These are phyloP conservation scores for Naganishia onofrii DNA, from an alignment of 768 basidiomycete species.

Conservation along the genomic window DNA sequence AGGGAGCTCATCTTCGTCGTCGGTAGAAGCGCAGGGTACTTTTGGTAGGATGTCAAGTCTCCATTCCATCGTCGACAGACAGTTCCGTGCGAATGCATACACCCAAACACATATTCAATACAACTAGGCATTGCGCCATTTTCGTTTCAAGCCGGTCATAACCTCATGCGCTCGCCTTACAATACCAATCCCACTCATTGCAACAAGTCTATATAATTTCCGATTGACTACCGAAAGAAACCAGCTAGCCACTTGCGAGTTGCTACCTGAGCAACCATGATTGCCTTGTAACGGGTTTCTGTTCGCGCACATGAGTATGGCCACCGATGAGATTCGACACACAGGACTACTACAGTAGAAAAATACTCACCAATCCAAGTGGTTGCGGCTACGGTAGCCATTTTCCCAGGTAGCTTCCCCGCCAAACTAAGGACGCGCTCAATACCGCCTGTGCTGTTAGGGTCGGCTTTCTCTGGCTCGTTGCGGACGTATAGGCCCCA, in stretches of 20 bases:
- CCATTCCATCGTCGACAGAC: no score
- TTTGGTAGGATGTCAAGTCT: no score
- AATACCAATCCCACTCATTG: not conserved
- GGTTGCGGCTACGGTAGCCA: not conserved
- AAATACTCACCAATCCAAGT: conserved; percentile 15
- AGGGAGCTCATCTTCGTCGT: not conserved
- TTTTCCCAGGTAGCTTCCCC: conserved; percentile 9
- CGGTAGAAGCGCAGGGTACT: conserved; percentile 3
- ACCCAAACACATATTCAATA: not conserved
- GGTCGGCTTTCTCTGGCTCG: not conserved
- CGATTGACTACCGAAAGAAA: not conserved
- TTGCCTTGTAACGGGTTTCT: conserved; percentile 17
- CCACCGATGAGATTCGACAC: not conserved
- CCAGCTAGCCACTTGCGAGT: conserved; percentile 19
- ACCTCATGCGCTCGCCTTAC: not conserved
- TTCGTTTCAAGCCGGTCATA: not conserved
- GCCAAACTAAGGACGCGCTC: conserved; percentile 10
- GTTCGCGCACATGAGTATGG: not conserved
- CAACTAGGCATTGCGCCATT: not conserved
- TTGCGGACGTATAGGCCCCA: conserved; percentile 11
- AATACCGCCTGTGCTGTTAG: not conserved
- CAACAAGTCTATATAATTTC: no score
- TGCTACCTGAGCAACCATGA: conserved; percentile 20
- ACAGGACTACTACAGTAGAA: no score
- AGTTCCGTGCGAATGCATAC: no score